Conservation (phyloP, 768 basidiomycete species). For the Boletus rubroflammeus region DNA sequence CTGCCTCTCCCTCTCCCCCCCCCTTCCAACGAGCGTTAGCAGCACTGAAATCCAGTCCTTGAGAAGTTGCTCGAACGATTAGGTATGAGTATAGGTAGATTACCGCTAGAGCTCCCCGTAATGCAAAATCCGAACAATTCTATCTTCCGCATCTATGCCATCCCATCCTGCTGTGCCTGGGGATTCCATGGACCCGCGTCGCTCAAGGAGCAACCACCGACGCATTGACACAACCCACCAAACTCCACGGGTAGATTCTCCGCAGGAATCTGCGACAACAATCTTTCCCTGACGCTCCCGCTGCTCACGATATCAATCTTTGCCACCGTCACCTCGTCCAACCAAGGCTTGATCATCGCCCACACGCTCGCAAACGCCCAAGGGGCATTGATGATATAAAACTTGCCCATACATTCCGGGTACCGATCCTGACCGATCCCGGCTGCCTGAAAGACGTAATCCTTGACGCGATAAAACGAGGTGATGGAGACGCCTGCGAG, state of each 20-base stretch:
- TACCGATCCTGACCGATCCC: conserved; percentile 87
- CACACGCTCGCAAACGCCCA: conserved; percentile 90
- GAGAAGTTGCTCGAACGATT: conserved; percentile 24
- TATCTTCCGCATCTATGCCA: conserved; percentile 17
- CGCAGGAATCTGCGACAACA: conserved; percentile 76
- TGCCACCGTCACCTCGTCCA: conserved; percentile 90
- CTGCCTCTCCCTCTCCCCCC: too few species aligned
- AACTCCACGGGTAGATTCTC: conserved; percentile 84
- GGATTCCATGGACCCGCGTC: conserved; percentile 92
- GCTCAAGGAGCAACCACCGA: conserved; percentile 78
- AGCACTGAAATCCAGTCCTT: conserved; percentile 1
- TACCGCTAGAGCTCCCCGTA: conserved; percentile 12
- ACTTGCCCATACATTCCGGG: conserved; percentile 94
- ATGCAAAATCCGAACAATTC: neutral
- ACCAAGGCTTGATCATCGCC: conserved; percentile 85
- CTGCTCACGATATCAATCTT: conserved; percentile 91
- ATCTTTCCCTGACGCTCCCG: conserved; percentile 59
- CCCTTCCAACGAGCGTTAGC: neutral
- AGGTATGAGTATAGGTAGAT: conserved; percentile 31
- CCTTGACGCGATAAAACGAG: conserved; percentile 89
- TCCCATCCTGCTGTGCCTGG: conserved; percentile 9
- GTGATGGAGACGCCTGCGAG: conserved; percentile 65
- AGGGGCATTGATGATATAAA: conserved; percentile 98
- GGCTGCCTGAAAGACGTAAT: conserved; percentile 77
- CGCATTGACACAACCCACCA: conserved; percentile 78